Conservation (phyloP, 2,329 filamentous ascomycete genomes). For the Fusarium napiforme region DNA sequence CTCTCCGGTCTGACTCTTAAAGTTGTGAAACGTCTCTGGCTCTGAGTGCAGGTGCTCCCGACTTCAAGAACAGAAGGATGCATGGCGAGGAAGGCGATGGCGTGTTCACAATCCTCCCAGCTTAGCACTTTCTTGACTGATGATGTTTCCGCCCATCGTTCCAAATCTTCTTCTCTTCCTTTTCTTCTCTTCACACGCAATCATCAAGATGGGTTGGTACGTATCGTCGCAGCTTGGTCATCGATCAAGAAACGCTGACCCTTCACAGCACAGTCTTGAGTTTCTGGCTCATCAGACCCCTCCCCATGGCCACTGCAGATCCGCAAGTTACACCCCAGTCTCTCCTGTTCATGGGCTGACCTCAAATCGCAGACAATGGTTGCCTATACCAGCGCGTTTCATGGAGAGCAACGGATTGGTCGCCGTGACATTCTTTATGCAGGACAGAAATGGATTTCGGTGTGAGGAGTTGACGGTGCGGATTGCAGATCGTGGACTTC, state of each 20-base stretch:
- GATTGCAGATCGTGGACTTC: neutral
- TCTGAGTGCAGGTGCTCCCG: neutral
- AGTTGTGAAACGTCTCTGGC: neutral
- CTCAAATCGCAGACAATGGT: neutral
- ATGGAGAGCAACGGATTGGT: neutral
- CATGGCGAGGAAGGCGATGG: neutral
- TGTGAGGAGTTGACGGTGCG: neutral
- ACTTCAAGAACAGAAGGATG: accelerated
- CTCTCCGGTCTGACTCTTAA: neutral
- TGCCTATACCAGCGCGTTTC: neutral
- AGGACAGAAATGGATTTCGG: neutral
- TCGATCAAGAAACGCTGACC: neutral
- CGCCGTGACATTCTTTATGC: accelerated
- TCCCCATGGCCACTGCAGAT: neutral
- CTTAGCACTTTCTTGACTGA: neutral
- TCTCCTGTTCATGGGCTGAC: neutral
- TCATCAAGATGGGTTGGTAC: neutral
- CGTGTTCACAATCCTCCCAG: no score
- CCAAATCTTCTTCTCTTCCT: no score
- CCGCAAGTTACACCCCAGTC: neutral
- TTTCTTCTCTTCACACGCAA: neutral
- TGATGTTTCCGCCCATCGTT: no score
- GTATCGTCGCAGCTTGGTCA: neutral
- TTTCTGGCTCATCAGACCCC: neutral
- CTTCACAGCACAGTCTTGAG: neutral